These are phyloP conservation scores for Aspergillus sergii DNA, from an alignment of 2,329 filamentous ascomycete genomes.

Conservation along the genomic window DNA sequence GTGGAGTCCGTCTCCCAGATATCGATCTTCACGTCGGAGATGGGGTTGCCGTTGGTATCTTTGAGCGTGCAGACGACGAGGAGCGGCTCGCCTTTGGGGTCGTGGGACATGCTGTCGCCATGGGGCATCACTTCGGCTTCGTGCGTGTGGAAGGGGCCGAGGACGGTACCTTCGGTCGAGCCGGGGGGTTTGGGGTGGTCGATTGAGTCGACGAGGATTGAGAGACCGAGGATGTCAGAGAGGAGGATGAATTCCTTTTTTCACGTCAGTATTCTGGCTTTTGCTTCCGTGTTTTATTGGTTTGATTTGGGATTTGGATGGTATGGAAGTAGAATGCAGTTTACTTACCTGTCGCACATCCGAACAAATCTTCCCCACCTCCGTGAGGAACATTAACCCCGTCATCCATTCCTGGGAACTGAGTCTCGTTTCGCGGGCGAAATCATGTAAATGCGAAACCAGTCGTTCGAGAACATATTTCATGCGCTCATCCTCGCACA, in stretches of 20 bases:
- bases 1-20: slow-evolving; percentile 83
- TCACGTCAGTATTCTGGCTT: not conserved
- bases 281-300: slow-evolving; percentile 27
- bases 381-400: slow-evolving; percentile 70
- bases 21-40: slow-evolving; percentile 71
- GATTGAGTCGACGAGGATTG: slow-evolving; percentile 78
- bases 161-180: slow-evolving; percentile 75
- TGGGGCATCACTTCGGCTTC: slow-evolving; percentile 62
- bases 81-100: slow-evolving; percentile 69
- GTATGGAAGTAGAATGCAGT: not conserved
- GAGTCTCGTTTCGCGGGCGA: slow-evolving; percentile 75
- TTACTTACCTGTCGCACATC: slow-evolving; percentile 70
- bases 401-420: slow-evolving; percentile 79
- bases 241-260: slow-evolving; percentile 74
- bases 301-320: not conserved
- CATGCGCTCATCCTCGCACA: slow-evolving; percentile 65
- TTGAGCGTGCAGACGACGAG: slow-evolving; percentile 73
- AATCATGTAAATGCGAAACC: slow-evolving; percentile 79
- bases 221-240: slow-evolving; percentile 77
- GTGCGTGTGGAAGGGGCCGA: slow-evolving; percentile 83
- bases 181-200: slow-evolving; percentile 75
- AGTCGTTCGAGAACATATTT: slow-evolving; percentile 74
- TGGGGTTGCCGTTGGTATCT: slow-evolving; percentile 64
- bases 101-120: slow-evolving; percentile 67
- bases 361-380: slow-evolving; percentile 71